Percentiles rank a stretch among this genome's conserved stretches.
Evolutionary conservation across 2,329 filamentous ascomycete genomes (phyloP).

Genomic region (Harringtonia lauricola): DNA sequence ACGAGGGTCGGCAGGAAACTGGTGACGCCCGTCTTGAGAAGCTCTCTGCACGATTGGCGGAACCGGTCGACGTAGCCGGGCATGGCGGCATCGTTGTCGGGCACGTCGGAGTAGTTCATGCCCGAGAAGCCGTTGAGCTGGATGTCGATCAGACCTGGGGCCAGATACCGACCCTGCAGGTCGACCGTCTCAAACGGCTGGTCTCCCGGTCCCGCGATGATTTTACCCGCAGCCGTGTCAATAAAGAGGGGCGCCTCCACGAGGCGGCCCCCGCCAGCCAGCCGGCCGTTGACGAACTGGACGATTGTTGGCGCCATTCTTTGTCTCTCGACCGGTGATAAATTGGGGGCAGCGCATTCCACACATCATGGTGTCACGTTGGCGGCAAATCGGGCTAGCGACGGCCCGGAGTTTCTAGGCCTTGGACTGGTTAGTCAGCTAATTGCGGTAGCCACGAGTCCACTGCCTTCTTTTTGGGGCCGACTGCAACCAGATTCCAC

Average conservation of each 20-base stretch:
- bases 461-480: too few relatives aligned
- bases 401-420: too few relatives aligned
- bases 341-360: too few relatives aligned
- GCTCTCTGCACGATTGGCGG: slow-evolving; percentile 52
- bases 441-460: too few relatives aligned
- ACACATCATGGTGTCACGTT: too few relatives aligned
- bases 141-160: slow-evolving; percentile 73
- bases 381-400: too few relatives aligned
- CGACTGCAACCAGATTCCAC: too few relatives aligned
- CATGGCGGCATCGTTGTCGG: slow-evolving; percentile 41
- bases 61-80: slow-evolving; percentile 58
- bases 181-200: slow-evolving; percentile 51
- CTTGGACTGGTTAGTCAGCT: too few relatives aligned
- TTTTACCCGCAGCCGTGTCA: slow-evolving; percentile 63
- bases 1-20: slow-evolving; percentile 68
- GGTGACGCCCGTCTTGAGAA: slow-evolving; percentile 70
- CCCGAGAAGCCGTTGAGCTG: slow-evolving; percentile 81
- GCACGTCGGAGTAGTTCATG: slow-evolving; percentile 68
- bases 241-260: slow-evolving; percentile 71
- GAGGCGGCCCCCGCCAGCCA: slow-evolving; percentile 53
- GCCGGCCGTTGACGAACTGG: slow-evolving; percentile 73
- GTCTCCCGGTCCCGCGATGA: slow-evolving; percentile 49
- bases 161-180: slow-evolving; percentile 48
- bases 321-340: too few relatives aligned
- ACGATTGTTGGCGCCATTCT: slow-evolving; percentile 36